Base-by-base conservation (phyloP, 2,329 filamentous ascomycete genomes). In the Phialophora chinensis region DNA sequence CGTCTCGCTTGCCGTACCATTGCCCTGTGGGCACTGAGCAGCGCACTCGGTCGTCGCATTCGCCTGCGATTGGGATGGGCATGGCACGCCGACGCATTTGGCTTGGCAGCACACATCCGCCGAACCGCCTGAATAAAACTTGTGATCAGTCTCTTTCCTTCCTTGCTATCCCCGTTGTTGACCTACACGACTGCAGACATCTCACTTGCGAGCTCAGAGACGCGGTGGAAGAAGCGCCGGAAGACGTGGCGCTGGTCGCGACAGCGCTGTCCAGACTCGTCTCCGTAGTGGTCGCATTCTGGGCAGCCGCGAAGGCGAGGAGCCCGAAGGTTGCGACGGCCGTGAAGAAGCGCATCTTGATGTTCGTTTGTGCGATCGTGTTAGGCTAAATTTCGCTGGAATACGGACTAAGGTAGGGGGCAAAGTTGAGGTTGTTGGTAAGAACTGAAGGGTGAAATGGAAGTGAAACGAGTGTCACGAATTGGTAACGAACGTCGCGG, bases 31-130 rank as follows among this genome's bases (percentile, higher is more conserved):
- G 74, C 85, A 87, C 61, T 80, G 77, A 54, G 78, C 78, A 55
- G 83, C 83, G 72, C 85, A 87, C 57, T 79, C 75, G 73, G 79
- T 84, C 74, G 83, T 86, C 65, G 80, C 78, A 72, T 84, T 80
- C 72, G 78, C 82, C 75, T 83, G 79, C 56, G 74, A 73, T n/a
- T 80, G 77, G 74, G 81, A 81, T 68, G 84, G 84, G 74, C 82
- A 84, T 35, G 85, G 84, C 47, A 82, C 80, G 44, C 81, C 77
- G 70, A 82, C 77, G 77, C 85, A 87, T 14, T 75, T 73, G 44
- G 85, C 84, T 69, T 79, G 75, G 77, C 85, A 87, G 76, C 81
- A 83, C 61, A 83, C 76, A 72, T 86, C 83, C 50, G 69, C 76
- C 23, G 73, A 63, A 42, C 70, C 66, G 73, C 84, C 85, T 78